Evolutionary conservation across 1,284 basidiomycete species (phyloP).

Genomic region (Cutaneotrichosporon sp.): DNA sequence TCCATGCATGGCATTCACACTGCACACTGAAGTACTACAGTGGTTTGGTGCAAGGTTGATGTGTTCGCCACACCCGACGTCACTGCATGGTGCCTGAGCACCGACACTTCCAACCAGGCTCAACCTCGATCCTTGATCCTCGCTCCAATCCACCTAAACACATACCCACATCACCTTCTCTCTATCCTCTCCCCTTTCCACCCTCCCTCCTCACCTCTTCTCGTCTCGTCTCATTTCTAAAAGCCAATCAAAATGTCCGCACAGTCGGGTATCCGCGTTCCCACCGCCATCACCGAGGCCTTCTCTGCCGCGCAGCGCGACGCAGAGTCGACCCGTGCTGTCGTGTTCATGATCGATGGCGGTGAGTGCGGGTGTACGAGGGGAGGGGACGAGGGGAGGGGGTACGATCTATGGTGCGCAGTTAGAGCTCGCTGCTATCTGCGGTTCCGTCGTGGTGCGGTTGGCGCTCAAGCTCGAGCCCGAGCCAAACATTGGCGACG

Average conservation of each 20-base stretch:
- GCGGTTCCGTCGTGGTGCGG: neutral
- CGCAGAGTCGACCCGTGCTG: conserved; percentile 39
- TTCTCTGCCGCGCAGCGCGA: conserved; percentile 40
- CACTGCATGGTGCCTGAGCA: neutral
- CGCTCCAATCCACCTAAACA: conserved; percentile 3
- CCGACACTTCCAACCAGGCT: neutral
- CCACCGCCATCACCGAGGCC: conserved; percentile 38
- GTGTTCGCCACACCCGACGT: conserved; percentile 6
- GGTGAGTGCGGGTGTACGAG: conserved; percentile 34
- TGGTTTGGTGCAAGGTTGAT: neutral
- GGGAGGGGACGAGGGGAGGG: neutral
- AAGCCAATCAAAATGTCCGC: conserved; percentile 45
- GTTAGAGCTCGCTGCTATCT: too few relatives aligned
- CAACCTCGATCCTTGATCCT: neutral
- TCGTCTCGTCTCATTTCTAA: neutral
- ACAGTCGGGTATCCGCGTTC: conserved; percentile 52
- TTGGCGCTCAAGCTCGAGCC: neutral
- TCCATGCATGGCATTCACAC: conserved; percentile 16
- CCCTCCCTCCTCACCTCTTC: neutral
- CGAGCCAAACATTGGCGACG: conserved; percentile 2
- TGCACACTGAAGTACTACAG: neutral
- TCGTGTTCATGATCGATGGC: conserved; percentile 51
- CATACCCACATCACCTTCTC: neutral
- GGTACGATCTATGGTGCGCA: too few relatives aligned
- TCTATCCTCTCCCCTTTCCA: neutral